Evolutionary conservation across 1,139 yeast species (phyloP).

Genomic region (Eremothecium gossypii): DNA sequence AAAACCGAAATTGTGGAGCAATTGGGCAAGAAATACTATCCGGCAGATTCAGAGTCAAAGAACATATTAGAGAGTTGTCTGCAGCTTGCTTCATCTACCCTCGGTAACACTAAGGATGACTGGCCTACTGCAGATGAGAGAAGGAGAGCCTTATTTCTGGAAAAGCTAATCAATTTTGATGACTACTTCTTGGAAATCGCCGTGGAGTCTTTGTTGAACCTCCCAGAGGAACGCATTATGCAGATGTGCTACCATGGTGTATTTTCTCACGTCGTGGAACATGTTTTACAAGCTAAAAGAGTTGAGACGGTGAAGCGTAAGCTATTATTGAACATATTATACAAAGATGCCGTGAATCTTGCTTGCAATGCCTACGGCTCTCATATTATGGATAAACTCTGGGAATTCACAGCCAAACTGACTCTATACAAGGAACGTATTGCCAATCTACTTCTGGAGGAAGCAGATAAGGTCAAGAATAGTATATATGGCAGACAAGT

Average conservation of each 20-base stretch:
- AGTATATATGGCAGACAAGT: constrained; percentile 83
- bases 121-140: constrained; percentile 91
- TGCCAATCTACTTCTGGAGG: constrained; percentile 56
- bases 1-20: constrained; percentile 57
- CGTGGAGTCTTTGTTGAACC: constrained; percentile 50
- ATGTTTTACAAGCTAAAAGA: constrained; percentile 43
- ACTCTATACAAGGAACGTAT: constrained; percentile 82
- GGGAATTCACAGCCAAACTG: constrained; percentile 69
- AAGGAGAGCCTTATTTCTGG: constrained; percentile 66
- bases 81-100: constrained; percentile 56
- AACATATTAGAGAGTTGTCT: constrained; percentile 60
- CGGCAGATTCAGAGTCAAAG: constrained; percentile 35
- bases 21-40: constrained; percentile 51
- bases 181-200: constrained; percentile 47
- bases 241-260: constrained; percentile 84
- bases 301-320: constrained; percentile 54
- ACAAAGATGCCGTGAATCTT: constrained; percentile 46
- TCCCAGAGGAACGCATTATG: constrained; percentile 49
- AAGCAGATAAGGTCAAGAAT: constrained; percentile 64
- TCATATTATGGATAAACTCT: constrained; percentile 76
- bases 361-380: constrained; percentile 88
- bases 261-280: constrained; percentile 76
- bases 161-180: constrained; percentile 61
- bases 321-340: constrained; percentile 53
- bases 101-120: constrained; percentile 74